phyloP scores from a whole-genome alignment of 176 grass and related monocot genomes.

The Guadua angustifolia region DNA sequence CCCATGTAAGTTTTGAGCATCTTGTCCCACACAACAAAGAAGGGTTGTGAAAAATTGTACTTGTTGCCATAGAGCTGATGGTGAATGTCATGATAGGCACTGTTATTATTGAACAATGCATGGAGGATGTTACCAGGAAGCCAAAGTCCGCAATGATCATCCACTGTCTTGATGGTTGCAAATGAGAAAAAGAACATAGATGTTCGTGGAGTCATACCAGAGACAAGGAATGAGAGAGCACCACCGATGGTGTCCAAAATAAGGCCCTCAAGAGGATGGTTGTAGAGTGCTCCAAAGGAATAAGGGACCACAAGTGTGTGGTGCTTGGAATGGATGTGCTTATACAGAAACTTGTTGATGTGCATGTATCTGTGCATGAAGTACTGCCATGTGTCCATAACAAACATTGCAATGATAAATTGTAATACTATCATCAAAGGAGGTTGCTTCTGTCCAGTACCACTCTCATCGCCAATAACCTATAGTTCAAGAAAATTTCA shows the following conservation, averaged over 20 bases:
- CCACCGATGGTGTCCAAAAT: conserved; percentile 81
- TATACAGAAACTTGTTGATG: conserved; percentile 78
- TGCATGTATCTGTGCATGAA: conserved; percentile 96
- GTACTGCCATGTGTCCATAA: conserved; percentile 95
- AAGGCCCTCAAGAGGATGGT: conserved; percentile 86
- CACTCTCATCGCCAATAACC: conserved; percentile 73
- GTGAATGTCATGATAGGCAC: conserved; percentile 83
- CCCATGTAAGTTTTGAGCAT: conserved; percentile 77
- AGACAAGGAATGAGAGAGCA: conserved; percentile 72
- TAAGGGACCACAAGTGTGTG: conserved; percentile 82
- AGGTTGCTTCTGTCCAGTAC: conserved; percentile 53
- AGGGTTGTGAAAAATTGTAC: conserved; percentile 89
- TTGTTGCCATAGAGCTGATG: conserved; percentile 81
- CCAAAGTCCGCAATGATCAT: conserved; percentile 87
- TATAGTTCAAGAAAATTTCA: conserved; percentile 44
- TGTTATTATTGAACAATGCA: conserved; percentile 68
- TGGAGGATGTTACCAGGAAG: conserved; percentile 78
- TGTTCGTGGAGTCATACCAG: conserved; percentile 77
- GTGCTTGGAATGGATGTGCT: conserved; percentile 88
- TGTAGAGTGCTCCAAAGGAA: conserved; percentile 85
- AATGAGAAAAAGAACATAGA: conserved; percentile 89
- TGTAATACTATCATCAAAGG: conserved; percentile 53
- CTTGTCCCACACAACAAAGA: conserved; percentile 82
- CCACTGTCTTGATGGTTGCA: conserved; percentile 80
- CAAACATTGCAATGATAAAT: conserved; percentile 67